Evolutionary conservation across 306 rosid genomes (phyloP), one percentile per base, ranked within the genome.

Genomic region (Prunus fruticosa): DNA sequence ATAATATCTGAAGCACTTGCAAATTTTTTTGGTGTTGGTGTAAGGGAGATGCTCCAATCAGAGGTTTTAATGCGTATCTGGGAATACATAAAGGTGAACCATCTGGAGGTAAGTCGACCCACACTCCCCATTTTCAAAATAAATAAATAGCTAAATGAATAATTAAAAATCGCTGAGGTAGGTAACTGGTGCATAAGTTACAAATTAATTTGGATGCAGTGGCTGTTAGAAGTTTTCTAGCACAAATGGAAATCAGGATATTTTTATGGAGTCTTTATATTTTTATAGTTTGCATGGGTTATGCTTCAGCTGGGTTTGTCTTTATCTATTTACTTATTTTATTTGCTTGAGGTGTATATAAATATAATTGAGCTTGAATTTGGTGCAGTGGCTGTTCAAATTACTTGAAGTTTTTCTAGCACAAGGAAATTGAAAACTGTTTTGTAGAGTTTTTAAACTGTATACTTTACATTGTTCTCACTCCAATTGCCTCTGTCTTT

Each of bases 1-100:
- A 74, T 87, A 64, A 81, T 92, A 81, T 92, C 97, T 56, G 97
- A 92, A 69, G 82, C 91, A 76, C 96, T 90, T 76, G 96, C 93
- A 71, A 92, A 83, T 68, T 92, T 92, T 81, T 88, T 92, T 28
- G 93, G 89, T 51, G 79, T 87, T 66, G 77, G 86, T 74, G 90
- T 75, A 81, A 86, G 89, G 87, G 96, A 92, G 86, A 92, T 88
- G 96, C 91, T 87, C 28, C 97, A 90, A 67, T 71, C 91, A 49
- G 97, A 92, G 86, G 96, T 90, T 83, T 73, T 90, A 83, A 80
- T 79, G 67, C 90, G 96, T 61, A 87, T 92, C 72, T 90, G 96
- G 97, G 97, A 88, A 70, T 92, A 92, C 79, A 90, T 92, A 70
- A 90, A 88, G 74, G 92, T 83, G 82, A 81, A 90, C 62, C 87